These are phyloP conservation scores for Naganishia vaughanmartiniae DNA, from an alignment of 768 basidiomycete genomes.

Conservation along the genomic window DNA sequence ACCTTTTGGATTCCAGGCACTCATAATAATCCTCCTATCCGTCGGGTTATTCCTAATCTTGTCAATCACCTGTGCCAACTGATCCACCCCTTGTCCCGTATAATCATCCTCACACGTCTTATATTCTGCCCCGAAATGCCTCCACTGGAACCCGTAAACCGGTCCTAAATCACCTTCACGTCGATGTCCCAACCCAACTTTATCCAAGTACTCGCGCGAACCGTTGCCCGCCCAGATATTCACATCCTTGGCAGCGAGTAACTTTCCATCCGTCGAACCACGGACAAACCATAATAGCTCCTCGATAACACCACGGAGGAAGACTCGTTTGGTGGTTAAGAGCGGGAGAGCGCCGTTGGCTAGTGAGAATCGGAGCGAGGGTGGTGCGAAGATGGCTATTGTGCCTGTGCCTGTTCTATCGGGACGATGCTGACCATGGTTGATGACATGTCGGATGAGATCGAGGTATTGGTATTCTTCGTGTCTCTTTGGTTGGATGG, in stretches of 20 bases:
- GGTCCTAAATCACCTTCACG: slow-evolving; percentile 91
- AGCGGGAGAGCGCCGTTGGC: slow-evolving; percentile 69
- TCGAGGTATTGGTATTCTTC: slow-evolving; percentile 88
- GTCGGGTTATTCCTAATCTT: slow-evolving; percentile 93
- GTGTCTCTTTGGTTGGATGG: slow-evolving; percentile 24
- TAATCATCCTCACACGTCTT: slow-evolving; percentile 57
- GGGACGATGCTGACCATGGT: slow-evolving; percentile 70
- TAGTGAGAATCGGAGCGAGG: slow-evolving; percentile 83
- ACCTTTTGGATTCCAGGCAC: slow-evolving; percentile 99
- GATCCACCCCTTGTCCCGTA: slow-evolving; percentile 81
- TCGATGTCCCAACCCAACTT: slow-evolving; percentile 75
- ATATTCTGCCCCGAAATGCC: slow-evolving; percentile 87
- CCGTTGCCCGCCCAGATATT: slow-evolving; percentile 99
- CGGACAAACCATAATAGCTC: slow-evolving; percentile 92
- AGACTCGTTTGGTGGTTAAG: slow-evolving; percentile 92
- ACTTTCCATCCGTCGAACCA: slow-evolving; percentile 75
- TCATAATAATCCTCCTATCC: slow-evolving; percentile 87
- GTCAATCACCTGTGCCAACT: slow-evolving; percentile 78
- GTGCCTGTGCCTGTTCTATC: slow-evolving; percentile 97
- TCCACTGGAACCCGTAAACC: slow-evolving; percentile 96
- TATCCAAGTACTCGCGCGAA: slow-evolving; percentile 77
- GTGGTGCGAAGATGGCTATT: slow-evolving; percentile 85
- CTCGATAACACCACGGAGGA: slow-evolving; percentile 83
- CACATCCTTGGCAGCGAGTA: slow-evolving; percentile 75
- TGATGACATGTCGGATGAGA: slow-evolving; percentile 73